Conservation (phyloP, 441 rosid species). For the Arabidopsis lyrata region DNA sequence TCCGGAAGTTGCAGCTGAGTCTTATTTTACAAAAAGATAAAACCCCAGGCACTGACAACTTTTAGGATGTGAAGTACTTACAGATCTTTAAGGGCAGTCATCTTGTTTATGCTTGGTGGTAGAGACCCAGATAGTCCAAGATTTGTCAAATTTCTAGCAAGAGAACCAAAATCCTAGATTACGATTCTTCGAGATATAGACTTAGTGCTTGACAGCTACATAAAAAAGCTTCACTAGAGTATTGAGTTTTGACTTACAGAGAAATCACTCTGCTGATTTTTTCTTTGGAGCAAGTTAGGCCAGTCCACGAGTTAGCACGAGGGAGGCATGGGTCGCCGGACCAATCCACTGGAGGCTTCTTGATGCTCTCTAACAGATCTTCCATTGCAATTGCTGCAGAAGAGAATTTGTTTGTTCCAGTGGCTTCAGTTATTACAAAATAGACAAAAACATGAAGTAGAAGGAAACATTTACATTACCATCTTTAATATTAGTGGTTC, state of each 20-base stretch:
- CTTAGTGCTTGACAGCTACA: background rate
- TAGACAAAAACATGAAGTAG: conserved; percentile 28
- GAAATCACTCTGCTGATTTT: conserved; percentile 57
- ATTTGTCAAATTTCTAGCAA: conserved; percentile 70
- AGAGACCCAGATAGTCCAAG: conserved; percentile 67
- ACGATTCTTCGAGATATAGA: conserved; percentile 10
- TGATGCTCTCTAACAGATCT: conserved; percentile 60
- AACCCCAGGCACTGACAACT: background rate
- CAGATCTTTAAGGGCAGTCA: conserved; percentile 71
- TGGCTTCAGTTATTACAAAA: conserved; percentile 19
- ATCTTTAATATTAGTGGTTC: conserved; percentile 68
- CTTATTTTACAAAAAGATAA: background rate
- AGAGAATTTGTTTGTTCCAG: conserved; percentile 22
- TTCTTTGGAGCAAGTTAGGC: conserved; percentile 71
- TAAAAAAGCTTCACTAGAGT: conserved; percentile 12
- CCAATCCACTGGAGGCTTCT: conserved; percentile 87
- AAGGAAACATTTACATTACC: conserved; percentile 53
- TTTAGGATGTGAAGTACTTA: conserved; percentile 46
- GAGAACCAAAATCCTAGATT: conserved; percentile 18
- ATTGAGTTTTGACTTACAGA: conserved; percentile 61
- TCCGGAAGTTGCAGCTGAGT: conserved; percentile 32
- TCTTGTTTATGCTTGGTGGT: conserved; percentile 56
- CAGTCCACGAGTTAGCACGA: conserved; percentile 83
- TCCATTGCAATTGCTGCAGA: conserved; percentile 69
- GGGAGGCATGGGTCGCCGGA: conserved; percentile 94